Percentiles rank a stretch among this genome's conserved stretches.
phyloP scores from a whole-genome alignment of 345 rosid genomes.

The Noccaea caerulescens region DNA sequence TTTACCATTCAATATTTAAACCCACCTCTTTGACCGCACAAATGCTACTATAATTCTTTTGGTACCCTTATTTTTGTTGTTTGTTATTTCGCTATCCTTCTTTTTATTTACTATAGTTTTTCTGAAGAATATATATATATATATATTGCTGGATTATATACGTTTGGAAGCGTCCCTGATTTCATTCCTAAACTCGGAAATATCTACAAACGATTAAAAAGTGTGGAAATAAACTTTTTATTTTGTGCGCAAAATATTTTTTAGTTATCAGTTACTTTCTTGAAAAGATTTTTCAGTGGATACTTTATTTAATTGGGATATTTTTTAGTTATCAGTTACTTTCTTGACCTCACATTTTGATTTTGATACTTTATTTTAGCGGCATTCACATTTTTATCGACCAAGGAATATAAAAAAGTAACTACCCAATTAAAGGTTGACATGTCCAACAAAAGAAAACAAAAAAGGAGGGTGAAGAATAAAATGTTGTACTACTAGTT shows the following conservation, averaged over 20 bases:
- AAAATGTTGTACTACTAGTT: slow-evolving; percentile 18
- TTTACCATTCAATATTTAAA: slow-evolving; percentile 20
- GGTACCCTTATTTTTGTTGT: not conserved
- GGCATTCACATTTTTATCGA: slow-evolving; percentile 4
- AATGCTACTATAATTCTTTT: not conserved
- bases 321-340: too few species aligned
- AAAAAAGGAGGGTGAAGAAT: slow-evolving; percentile 17
- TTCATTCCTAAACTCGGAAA: not conserved
- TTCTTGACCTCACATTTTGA: not conserved
- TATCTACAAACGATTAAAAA: not conserved
- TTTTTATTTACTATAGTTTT: not conserved
- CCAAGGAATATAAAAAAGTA: slow-evolving; percentile 21
- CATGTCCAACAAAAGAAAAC: slow-evolving; percentile 15
- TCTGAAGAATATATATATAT: too few species aligned
- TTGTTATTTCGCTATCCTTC: not conserved
- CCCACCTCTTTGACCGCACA: not conserved
- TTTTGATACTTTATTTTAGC: not conserved
- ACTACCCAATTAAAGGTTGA: slow-evolving; percentile 17
- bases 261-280: too few species aligned
- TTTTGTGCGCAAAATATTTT: not conserved
- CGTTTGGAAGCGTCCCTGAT: not conserved
- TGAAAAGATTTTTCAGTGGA: too few species aligned
- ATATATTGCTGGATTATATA: not conserved
- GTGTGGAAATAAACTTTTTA: not conserved
- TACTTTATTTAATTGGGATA: too few species aligned